These are phyloP conservation scores for Colletotrichum sp. DNA, from an alignment of 2,329 filamentous ascomycete genomes.

Conservation along the genomic window DNA sequence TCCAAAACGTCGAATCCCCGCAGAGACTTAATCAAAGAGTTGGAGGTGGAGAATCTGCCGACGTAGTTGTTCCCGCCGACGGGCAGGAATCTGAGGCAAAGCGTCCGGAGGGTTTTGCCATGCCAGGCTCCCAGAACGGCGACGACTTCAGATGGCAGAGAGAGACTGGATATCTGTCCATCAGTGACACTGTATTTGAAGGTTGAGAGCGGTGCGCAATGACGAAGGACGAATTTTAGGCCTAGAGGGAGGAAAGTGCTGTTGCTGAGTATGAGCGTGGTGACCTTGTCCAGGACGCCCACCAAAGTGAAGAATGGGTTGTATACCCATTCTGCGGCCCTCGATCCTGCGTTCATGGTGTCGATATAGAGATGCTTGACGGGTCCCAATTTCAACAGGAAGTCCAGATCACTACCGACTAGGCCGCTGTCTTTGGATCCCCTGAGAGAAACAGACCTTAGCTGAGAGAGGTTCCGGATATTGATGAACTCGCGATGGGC, in stretches of 20 bases:
- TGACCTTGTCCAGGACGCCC: neutral
- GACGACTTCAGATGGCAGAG: neutral
- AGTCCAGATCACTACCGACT: neutral
- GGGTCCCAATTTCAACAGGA: neutral
- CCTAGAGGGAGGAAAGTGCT: accelerated
- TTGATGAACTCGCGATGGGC: neutral
- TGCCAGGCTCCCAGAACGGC: neutral
- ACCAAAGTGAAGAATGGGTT: neutral
- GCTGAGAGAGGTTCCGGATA: neutral
- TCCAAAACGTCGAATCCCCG: neutral
- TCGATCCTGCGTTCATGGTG: neutral
- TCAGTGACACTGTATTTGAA: neutral
- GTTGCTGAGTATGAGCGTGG: neutral
- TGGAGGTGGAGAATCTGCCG: accelerated
- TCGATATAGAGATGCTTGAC: neutral
- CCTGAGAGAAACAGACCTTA: neutral
- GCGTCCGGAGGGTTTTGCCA: neutral
- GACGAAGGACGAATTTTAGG: accelerated
- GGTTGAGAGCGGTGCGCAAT: neutral
- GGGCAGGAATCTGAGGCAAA: neutral
- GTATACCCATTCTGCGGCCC: neutral
- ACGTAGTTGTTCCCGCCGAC: neutral
- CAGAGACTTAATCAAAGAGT: accelerated
- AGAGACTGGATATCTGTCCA: accelerated
- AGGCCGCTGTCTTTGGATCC: accelerated